Evolutionary conservation across 2,329 filamentous ascomycete species (phyloP), one percentile per base, ranked within the genome.

Genomic region (Ceratocystis eucalypticola): DNA sequence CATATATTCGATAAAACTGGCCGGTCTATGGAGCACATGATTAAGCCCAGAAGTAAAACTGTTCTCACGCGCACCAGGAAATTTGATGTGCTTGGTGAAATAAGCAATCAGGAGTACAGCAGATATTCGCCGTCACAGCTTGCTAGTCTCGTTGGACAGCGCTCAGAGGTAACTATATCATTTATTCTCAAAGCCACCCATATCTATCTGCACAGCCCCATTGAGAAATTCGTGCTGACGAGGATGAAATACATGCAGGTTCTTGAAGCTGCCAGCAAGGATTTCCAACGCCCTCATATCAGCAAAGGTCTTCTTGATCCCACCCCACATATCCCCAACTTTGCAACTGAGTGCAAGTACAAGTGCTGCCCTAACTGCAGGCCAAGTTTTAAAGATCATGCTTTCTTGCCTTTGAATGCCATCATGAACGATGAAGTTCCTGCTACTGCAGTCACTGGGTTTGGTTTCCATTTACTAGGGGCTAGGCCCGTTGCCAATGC

Each of bases 361-460:
- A 46, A 64, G 33, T 64, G 62, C 25, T 86, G 83, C 68, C 76
- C 77, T 2, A 68, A 67, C 5, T 85, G 83, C 69, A 78, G 80
- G 2, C 77, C 77, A 3, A 73, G 72, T 0, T 76, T 74, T 30
- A 71, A 73, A 25, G 75, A 79, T 15, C 78, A 82, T 33, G 71
- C 77, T 1, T 82, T 74, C 67, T 72, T 84, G 25, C 81, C 79
- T 69, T 73, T 85, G 20, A 72, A 82, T 68, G 79, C 76, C 3
- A 74, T 85, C 25, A 71, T 75, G n/a, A 72, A 79, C 25, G 81
- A 77, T 5, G 79, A 83, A 61, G 73, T 84, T 2, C 77, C 78
- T 0, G 76, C 80, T 4, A 79, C 77, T 3, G 79, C 78, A 3
- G 79, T 79, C 5, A 74, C 76, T 1, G 82, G 80, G 0, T 84